phyloP scores from a whole-genome alignment of 805 yeast species.

The Candida yuanshanica region DNA sequence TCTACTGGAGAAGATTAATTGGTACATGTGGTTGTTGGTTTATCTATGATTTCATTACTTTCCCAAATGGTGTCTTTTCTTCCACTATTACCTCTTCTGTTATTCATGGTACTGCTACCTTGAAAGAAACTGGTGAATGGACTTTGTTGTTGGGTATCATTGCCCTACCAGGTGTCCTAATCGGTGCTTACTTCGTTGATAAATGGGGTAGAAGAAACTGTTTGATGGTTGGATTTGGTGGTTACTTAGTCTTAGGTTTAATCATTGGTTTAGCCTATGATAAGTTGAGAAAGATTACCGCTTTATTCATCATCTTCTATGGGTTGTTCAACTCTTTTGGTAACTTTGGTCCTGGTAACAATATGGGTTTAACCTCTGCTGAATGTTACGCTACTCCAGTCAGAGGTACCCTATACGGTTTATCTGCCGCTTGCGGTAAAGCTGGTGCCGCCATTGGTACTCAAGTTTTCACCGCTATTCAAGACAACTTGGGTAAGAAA shows the following conservation, averaged over 20 bases:
- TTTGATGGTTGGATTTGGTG: constrained; percentile 63
- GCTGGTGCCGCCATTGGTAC: constrained; percentile 86
- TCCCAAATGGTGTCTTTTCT: constrained; percentile 72
- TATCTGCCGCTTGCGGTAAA: constrained; percentile 76
- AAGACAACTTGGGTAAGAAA: constrained; percentile 52
- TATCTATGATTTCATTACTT: constrained; percentile 73
- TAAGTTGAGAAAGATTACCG: constrained; percentile 48
- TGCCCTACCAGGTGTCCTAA: constrained; percentile 65
- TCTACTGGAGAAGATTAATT: constrained; percentile 60
- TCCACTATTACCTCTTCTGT: constrained; percentile 55
- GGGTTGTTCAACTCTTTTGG: constrained; percentile 68
- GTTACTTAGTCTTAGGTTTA: constrained; percentile 66
- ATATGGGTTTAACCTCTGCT: constrained; percentile 60
- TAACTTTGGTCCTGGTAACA: constrained; percentile 76
- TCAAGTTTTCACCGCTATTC: constrained; percentile 63
- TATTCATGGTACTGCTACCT: constrained; percentile 28
- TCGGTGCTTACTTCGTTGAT: constrained; percentile 65
- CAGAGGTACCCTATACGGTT: constrained; percentile 69
- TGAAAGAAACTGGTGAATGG: constrained; percentile 68
- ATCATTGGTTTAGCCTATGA: constrained; percentile 63
- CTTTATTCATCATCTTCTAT: constrained; percentile 64
- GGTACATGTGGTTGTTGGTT: constrained; percentile 79
- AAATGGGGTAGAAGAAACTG: constrained; percentile 67
- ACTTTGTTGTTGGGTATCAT: constrained; percentile 57
- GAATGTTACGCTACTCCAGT: constrained; percentile 74